Evolutionary conservation across 768 basidiomycete genomes (phyloP).

Genomic region (Suillus lakei): DNA sequence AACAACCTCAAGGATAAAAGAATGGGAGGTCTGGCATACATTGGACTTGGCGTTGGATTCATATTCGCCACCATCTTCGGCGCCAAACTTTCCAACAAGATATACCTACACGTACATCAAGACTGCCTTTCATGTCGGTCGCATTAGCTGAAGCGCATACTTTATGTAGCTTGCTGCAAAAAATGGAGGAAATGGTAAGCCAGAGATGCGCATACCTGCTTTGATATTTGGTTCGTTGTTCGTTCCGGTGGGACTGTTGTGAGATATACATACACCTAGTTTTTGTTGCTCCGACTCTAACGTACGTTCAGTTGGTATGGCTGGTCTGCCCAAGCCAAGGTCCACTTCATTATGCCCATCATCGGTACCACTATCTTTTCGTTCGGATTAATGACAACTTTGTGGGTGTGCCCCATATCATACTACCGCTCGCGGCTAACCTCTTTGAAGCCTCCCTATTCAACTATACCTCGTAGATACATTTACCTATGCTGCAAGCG

Average conservation of each 20-base stretch:
- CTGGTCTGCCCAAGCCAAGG: constrained; percentile 64
- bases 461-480: constrained; percentile 65
- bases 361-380: constrained; percentile 63
- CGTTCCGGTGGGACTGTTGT: constrained; percentile 75
- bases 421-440: not conserved
- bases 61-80: constrained; percentile 51
- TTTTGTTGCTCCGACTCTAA: constrained; percentile 6
- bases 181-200: constrained; percentile 67
- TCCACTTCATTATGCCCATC: constrained; percentile 82
- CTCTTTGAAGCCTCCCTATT: constrained; percentile 58
- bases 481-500: constrained; percentile 47
- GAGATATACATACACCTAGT: constrained; percentile 28
- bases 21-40: constrained; percentile 55
- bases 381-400: constrained; percentile 55
- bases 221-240: constrained; percentile 62
- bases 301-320: constrained; percentile 37
- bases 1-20: too few species aligned
- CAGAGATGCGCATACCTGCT: constrained; percentile 77
- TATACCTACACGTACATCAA: constrained; percentile 41
- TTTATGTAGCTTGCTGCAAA: constrained; percentile 47
- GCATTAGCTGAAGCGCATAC: not conserved
- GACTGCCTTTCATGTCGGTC: constrained; percentile 33
- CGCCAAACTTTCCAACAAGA: constrained; percentile 48
- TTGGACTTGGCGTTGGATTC: constrained; percentile 62
- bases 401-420: constrained; percentile 39